These are phyloP conservation scores for Penicillium glabrum DNA, from an alignment of 2,329 filamentous ascomycete species.

Conservation along the genomic window DNA sequence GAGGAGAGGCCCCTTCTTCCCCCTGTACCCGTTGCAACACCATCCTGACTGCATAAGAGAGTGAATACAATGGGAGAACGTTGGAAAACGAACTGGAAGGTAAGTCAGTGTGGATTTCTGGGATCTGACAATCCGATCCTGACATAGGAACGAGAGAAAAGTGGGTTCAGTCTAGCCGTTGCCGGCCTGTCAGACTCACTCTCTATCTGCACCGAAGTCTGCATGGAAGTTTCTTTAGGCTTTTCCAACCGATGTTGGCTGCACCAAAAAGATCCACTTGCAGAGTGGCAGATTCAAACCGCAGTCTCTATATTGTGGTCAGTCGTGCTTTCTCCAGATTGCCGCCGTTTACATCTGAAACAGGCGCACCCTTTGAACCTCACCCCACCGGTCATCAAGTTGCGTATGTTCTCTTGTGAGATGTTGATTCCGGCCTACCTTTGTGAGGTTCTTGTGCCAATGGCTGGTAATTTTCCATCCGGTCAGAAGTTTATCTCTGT, in stretches of 20 bases:
- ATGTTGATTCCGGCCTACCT: background rate
- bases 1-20: background rate
- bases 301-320: constrained; percentile 8
- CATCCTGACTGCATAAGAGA: constrained; percentile 3
- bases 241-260: background rate
- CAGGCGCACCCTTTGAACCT: background rate
- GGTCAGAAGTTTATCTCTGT: constrained; percentile 22
- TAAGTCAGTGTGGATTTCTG: constrained; percentile 11
- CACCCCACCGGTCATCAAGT: background rate
- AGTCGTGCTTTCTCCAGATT: background rate
- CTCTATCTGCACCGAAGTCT: constrained; percentile 31
- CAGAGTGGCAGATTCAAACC: constrained; percentile 6
- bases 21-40: background rate
- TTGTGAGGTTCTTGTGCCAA: background rate
- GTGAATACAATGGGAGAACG: constrained; percentile 12
- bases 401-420: background rate
- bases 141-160: constrained; percentile 1
- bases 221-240: constrained; percentile 33
- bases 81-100: constrained; percentile 14
- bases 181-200: constrained; percentile 19
- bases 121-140: constrained; percentile 1
- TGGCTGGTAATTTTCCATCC: constrained; percentile 6
- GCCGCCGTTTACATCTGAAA: background rate
- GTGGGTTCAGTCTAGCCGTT: constrained; percentile 6
- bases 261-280: constrained; percentile 3